phyloP scores from a whole-genome alignment of 495 filamentous ascomycete genomes.

The Echria macrotheca region DNA sequence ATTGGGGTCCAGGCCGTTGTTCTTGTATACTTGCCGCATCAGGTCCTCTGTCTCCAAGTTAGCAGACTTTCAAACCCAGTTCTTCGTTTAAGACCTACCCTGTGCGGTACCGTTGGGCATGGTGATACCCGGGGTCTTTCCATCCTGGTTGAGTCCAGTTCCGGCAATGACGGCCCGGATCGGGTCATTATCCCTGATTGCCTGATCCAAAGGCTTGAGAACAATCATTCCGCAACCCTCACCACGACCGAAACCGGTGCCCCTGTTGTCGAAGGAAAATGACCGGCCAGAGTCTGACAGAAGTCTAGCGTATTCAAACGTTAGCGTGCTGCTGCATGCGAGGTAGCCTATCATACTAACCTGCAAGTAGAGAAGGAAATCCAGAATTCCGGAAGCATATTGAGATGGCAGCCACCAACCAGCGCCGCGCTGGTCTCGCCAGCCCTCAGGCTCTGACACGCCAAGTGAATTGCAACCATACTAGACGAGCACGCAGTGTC shows the following conservation, averaged over 20 bases:
- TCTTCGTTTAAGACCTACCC: too few relatives aligned
- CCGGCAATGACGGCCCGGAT: slow-evolving; percentile 59
- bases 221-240: slow-evolving; percentile 56
- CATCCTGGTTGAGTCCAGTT: slow-evolving; percentile 56
- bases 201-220: slow-evolving; percentile 58
- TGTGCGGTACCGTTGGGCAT: slow-evolving; percentile 54
- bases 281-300: slow-evolving; percentile 61
- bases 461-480: slow-evolving; percentile 58
- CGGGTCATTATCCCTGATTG: slow-evolving; percentile 49
- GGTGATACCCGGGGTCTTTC: slow-evolving; percentile 54
- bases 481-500: slow-evolving; percentile 89
- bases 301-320: slow-evolving; percentile 41
- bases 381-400: slow-evolving; percentile 52
- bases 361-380: slow-evolving; percentile 42
- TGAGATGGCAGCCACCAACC: slow-evolving; percentile 54
- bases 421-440: slow-evolving; percentile 46
- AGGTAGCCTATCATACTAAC: slow-evolving; percentile 16
- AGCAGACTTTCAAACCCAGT: too few relatives aligned
- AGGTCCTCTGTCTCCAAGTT: slow-evolving; percentile 41
- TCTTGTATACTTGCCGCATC: slow-evolving; percentile 40
- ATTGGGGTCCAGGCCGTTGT: slow-evolving; percentile 35
- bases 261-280: slow-evolving; percentile 55
- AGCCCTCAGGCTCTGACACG: slow-evolving; percentile 71
- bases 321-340: too few relatives aligned
- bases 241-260: slow-evolving; percentile 61